Conservation (phyloP, 495 filamentous ascomycete species). For the Penicillium samsonianum region DNA sequence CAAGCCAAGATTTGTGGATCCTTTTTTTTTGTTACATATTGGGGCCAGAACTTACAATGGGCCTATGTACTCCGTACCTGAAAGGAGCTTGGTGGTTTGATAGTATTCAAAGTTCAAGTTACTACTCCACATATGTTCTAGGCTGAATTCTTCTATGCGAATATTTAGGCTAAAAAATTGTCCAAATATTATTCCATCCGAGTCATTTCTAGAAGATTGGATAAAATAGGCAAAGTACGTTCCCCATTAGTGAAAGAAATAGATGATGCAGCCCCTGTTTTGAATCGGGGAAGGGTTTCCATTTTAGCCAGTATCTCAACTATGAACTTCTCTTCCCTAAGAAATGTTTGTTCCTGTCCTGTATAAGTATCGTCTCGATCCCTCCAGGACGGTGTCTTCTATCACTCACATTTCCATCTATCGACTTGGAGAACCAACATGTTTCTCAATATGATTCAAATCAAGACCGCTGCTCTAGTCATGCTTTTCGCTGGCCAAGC, state of each 20-base stretch:
- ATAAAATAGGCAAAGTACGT: constrained; percentile 1
- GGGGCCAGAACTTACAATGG: not conserved
- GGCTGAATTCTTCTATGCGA: constrained; percentile 1
- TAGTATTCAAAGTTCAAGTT: not conserved
- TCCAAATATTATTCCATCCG: not conserved
- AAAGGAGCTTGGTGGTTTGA: constrained; percentile 1
- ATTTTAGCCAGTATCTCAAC: not conserved
- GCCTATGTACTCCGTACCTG: not conserved
- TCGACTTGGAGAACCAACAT: not conserved
- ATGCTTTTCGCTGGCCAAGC: constrained; percentile 18
- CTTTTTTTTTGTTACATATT: not conserved
- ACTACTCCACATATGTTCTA: not conserved
- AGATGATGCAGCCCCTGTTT: not conserved
- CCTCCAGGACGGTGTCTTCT: not conserved
- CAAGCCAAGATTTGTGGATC: not conserved
- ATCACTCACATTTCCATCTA: not conserved
- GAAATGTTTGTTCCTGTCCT: not conserved
- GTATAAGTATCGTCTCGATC: not conserved
- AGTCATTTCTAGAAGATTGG: not conserved
- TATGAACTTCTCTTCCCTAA: not conserved
- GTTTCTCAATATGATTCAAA: constrained; percentile 13
- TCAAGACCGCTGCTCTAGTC: constrained; percentile 16
- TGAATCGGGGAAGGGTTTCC: constrained; percentile 5
- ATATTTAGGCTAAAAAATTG: constrained; percentile 10
- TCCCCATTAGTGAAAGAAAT: not conserved